Percentiles rank a stretch among this genome's conserved stretches.
Evolutionary conservation across 768 basidiomycete species (phyloP).

Genomic region (Hirschioporus abietinus): DNA sequence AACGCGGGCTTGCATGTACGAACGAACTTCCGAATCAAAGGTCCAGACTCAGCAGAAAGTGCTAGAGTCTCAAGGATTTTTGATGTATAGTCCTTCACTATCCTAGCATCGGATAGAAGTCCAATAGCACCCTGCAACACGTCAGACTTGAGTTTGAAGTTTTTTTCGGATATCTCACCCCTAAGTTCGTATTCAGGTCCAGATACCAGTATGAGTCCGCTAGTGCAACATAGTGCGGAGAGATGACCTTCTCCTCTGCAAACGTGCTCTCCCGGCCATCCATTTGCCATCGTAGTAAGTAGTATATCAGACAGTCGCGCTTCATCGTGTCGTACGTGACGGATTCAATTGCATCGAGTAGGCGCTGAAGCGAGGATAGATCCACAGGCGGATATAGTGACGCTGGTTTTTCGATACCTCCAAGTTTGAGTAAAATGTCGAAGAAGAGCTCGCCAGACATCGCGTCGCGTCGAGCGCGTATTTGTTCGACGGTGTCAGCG

Average conservation of each 20-base stretch:
- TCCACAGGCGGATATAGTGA: slow-evolving; percentile 66
- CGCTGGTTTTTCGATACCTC: slow-evolving; percentile 55
- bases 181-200: slow-evolving; percentile 60
- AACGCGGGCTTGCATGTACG: slow-evolving; percentile 70
- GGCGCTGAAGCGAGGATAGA: slow-evolving; percentile 42
- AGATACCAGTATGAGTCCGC: slow-evolving; percentile 86
- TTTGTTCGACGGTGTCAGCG: slow-evolving; percentile 45
- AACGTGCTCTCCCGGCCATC: slow-evolving; percentile 55
- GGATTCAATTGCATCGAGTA: slow-evolving; percentile 55
- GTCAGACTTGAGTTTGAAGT: slow-evolving; percentile 3
- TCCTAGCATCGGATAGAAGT: slow-evolving; percentile 64
- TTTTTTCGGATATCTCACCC: slow-evolving; percentile 41
- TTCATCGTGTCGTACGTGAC: slow-evolving; percentile 71
- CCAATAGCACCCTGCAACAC: slow-evolving; percentile 56
- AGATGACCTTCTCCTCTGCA: slow-evolving; percentile 52
- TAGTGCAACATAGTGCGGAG: slow-evolving; percentile 68
- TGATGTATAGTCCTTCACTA: slow-evolving; percentile 72
- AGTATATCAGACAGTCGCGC: slow-evolving; percentile 77
- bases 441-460: slow-evolving; percentile 66
- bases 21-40: slow-evolving; percentile 67
- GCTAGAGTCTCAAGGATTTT: slow-evolving; percentile 65
- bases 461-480: slow-evolving; percentile 54
- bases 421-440: slow-evolving; percentile 64
- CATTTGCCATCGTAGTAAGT: slow-evolving; percentile 72
- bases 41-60: slow-evolving; percentile 35